Base-by-base conservation (phyloP, 164 flowering plant species). In the Umbellularia californica region DNA sequence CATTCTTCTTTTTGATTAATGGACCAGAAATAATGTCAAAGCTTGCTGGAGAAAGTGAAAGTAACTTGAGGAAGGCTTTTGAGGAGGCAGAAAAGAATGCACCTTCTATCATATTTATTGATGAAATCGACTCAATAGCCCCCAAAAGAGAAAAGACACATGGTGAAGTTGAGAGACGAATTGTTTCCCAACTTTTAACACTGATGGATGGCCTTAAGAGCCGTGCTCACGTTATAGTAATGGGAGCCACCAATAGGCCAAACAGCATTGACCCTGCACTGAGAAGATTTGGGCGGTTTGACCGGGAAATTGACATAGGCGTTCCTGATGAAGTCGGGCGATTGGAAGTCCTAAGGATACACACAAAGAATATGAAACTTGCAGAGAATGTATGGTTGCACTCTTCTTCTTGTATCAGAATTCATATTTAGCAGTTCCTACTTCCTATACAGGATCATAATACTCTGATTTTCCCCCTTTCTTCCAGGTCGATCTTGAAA, bases 111-210 rank as follows among this genome's bases (percentile, higher is more conserved):
- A 89, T 89, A 9, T 89, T 89, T 63, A 87, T 89, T 50, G 92
- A 89, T 77, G 92, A 89, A 74, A 0, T 89, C 9, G 93, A 89
- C 76, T 87, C 91, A 20, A 89, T 89, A 81, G 93, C 93, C 30
- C 93, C 93, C 11, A 89, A 86, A 81, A 84, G 93, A 74, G 93
- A 89, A 47, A 89, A 89, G 75, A 89, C 93, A 27, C 84, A 89
- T 79, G 93, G 93, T 35, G 90, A 89, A 83, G 93, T 89, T 28
- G 93, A 88, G 84, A 86, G 90, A 84, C 84, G 93, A n/a, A 88
- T 88, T 27, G 93, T 88, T 0, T 86, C 93, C 2, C 93, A 89
- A 64, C 90, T 89, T 60, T 35, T 89, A 66, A 88, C 93, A 64
- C 70, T 89, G 17, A 89, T 89, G 93, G 93, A 89, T 78, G 93